Evolutionary conservation across 495 filamentous ascomycete genomes (phyloP).

Genomic region (Penicillium arizonense): DNA sequence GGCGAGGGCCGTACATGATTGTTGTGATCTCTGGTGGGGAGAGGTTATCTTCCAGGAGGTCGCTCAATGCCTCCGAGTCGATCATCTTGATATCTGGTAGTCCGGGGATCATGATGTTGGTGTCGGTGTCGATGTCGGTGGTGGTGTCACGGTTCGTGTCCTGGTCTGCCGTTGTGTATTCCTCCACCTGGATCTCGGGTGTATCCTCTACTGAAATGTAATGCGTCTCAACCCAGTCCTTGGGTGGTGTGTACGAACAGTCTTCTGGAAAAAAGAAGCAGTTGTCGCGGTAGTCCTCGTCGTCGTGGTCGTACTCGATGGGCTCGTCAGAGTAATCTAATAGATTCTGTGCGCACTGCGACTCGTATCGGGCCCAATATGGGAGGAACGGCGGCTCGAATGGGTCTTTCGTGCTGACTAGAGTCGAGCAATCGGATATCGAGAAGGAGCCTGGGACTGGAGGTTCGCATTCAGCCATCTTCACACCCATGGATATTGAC

Average conservation of each 20-base stretch:
- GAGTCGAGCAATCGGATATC: constrained; percentile 12
- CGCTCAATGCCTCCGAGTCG: constrained; percentile 46
- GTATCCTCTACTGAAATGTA: constrained; percentile 3
- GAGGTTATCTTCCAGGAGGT: constrained; percentile 47
- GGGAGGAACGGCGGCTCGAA: constrained; percentile 30
- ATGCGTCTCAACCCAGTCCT: constrained; percentile 25
- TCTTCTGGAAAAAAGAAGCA: constrained; percentile 51
- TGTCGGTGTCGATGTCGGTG: constrained; percentile 22
- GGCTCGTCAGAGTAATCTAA: constrained; percentile 42
- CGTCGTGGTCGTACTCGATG: constrained; percentile 48
- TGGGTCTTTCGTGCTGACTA: constrained; percentile 1
- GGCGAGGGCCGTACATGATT: constrained; percentile 33
- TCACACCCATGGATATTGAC: constrained; percentile 21
- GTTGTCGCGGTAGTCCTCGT: constrained; percentile 47
- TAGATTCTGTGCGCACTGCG: constrained; percentile 41
- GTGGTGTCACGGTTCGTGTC: not conserved
- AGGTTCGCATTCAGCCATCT: constrained; percentile 31
- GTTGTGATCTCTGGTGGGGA: constrained; percentile 49
- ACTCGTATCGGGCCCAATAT: constrained; percentile 41
- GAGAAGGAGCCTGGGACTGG: constrained; percentile 20
- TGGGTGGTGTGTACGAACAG: constrained; percentile 43
- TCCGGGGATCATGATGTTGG: constrained; percentile 45
- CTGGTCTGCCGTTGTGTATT: not conserved
- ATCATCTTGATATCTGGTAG: constrained; percentile 51
- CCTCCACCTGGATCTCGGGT: constrained; percentile 1